Base-by-base conservation (phyloP, 2,329 filamentous ascomycete species). In the Pseudofabraea citricarpa region DNA sequence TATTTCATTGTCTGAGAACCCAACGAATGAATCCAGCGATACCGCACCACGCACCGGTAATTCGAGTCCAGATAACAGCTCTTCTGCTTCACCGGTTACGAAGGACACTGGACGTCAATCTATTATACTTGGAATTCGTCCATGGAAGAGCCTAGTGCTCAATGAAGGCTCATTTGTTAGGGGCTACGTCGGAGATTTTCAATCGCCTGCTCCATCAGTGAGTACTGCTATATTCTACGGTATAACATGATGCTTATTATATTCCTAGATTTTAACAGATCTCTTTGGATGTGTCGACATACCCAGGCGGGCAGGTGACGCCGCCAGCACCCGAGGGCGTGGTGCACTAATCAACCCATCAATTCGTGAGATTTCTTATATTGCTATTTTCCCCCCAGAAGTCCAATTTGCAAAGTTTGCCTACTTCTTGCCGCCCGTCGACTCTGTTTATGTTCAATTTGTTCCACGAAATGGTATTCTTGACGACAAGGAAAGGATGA, bases 121-220 rank as follows among this genome's bases (percentile, higher is more conserved):
- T n/a, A n/a, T n/a, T n/a, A n/a, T n/a, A n/a, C n/a, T n/a, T n/a
- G n/a, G n/a, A n/a, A 43, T 56, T 26, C 52, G 54, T 18, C 74
- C 75, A 2, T 90, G 87, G 86, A 72, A 70, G 0, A 72, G 75
- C 15, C 55, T 89, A 0, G 67, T 76, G 2, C 75, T 89, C 50
- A 90, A 90, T 58, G 86, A 91, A 64, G 84, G 85, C 7, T 87
- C 84, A 0, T 87, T 80, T 4, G 5, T 90, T 87, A 64, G 74
- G 75, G 40, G 43, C 47, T 36, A 81, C 77, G 4, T 85, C 87
- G 59, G 81, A 88, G 54, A 88, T 83, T 63, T 87, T 81, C 26
- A 79, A 79, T 35, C 69, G 72, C n/a, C n/a, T 2, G 74, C 83
- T 23, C 57, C 60, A 35, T 61, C 60, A 15, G 6, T 83, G 45